phyloP scores from a whole-genome alignment of 495 filamentous ascomycete species.

The Penicillium argentinense region DNA sequence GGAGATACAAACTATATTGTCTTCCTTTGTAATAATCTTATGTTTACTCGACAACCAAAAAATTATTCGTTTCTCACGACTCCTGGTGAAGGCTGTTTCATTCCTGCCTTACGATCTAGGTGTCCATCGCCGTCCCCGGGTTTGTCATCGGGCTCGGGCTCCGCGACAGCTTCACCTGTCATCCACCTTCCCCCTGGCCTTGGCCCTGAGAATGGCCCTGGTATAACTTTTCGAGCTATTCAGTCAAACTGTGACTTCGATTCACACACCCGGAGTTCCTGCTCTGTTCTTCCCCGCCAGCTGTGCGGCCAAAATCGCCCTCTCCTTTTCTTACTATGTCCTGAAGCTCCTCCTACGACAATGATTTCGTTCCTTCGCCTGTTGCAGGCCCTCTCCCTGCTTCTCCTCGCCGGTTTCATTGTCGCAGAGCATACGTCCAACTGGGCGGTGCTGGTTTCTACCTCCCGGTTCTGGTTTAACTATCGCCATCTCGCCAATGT shows the following conservation, averaged over 20 bases:
- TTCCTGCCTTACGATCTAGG: conserved; percentile 5
- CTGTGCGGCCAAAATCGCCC: background rate
- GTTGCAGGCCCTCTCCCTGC: conserved; percentile 38
- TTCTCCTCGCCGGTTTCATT: conserved; percentile 43
- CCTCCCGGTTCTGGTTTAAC: conserved; percentile 99
- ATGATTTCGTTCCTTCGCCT: conserved; percentile 32
- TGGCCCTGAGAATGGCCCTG: conserved; percentile 9
- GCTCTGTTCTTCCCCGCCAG: background rate
- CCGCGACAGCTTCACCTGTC: background rate
- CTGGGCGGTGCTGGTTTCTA: conserved; percentile 96
- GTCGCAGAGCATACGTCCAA: conserved; percentile 89
- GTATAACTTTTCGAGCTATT: conserved; percentile 1
- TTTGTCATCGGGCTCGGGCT: conserved; percentile 14
- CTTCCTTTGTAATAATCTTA: too few species aligned
- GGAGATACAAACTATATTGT: too few species aligned
- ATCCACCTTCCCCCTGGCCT: background rate
- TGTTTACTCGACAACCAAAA: too few species aligned
- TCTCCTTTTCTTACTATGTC: conserved; percentile 16
- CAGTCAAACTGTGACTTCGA: background rate
- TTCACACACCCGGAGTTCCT: background rate
- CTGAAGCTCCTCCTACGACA: conserved; percentile 8
- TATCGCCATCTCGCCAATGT: conserved; percentile 98
- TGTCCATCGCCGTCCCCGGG: conserved; percentile 5
- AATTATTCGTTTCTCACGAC: background rate
- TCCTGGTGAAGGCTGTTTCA: background rate